Conservation (phyloP, 768 basidiomycete genomes). For the Pilatotrama ljubarskyi region DNA sequence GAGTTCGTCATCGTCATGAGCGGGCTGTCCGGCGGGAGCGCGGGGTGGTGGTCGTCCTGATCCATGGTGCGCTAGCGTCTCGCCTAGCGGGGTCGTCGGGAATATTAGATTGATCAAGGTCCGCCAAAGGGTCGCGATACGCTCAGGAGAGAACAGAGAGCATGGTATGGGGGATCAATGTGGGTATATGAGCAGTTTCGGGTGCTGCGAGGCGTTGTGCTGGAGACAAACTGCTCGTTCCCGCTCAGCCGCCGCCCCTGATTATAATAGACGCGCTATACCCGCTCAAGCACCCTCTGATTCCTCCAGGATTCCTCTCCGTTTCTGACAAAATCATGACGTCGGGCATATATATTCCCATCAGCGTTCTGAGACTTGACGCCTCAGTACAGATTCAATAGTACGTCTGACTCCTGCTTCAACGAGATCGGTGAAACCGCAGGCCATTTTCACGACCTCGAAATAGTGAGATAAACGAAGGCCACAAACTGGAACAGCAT, state of each 20-base stretch:
- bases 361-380: no score
- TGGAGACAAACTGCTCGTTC: background rate
- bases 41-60: constrained; percentile 24
- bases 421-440: background rate
- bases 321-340: background rate
- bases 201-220: background rate
- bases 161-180: background rate
- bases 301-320: no score
- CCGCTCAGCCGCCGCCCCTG: background rate
- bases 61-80: constrained; percentile 24
- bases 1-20: constrained; percentile 35
- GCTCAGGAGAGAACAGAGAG: background rate
- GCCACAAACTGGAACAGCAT: background rate
- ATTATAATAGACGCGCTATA: constrained; percentile 2
- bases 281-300: background rate
- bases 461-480: background rate
- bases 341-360: background rate
- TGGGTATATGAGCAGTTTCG: background rate
- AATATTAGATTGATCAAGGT: background rate
- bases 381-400: no score
- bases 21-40: constrained; percentile 32
- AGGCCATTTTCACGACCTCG: background rate
- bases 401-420: no score
- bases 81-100: background rate
- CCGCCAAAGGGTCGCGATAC: background rate